A percentile compares a stretch with the other conserved stretches of the same genome.
Evolutionary conservation across 345 rosid genomes (phyloP).

Genomic region (Brassica juncea): DNA sequence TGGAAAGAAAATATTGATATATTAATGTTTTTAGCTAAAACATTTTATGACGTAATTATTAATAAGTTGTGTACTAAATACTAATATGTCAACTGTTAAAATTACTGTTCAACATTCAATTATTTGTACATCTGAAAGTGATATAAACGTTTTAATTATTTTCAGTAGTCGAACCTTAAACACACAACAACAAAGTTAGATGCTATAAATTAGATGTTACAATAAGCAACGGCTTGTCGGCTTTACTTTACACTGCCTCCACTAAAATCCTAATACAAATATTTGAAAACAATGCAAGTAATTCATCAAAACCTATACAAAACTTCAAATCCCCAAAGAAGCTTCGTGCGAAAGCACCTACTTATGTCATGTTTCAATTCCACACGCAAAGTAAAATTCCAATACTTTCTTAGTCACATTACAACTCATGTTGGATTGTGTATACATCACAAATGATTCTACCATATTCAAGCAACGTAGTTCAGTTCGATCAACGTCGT

Average conservation of each 20-base stretch:
- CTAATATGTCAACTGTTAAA: neutral
- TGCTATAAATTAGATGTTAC: neutral
- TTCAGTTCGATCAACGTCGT: neutral
- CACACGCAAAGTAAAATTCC: conserved; percentile 27
- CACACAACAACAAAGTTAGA: conserved; percentile 2
- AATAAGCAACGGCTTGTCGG: conserved; percentile 17
- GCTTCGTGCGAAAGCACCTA: conserved; percentile 15
- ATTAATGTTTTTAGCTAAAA: neutral
- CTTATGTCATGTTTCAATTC: conserved; percentile 15
- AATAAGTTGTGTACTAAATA: neutral
- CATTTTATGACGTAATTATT: neutral
- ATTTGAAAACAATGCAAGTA: conserved; percentile 27
- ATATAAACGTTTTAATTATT: neutral
- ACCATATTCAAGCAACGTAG: conserved; percentile 20
- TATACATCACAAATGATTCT: conserved; percentile 19
- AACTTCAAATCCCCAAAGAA: conserved; percentile 19
- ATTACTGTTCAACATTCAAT: neutral
- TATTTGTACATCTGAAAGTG: conserved; percentile 12
- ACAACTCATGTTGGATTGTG: conserved; percentile 10
- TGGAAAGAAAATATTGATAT: neutral
- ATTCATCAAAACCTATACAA: conserved; percentile 14
- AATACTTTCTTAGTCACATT: neutral
- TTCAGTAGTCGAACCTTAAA: conserved; percentile 20
- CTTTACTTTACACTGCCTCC: neutral
- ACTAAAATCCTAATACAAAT: conserved; percentile 28